Base-by-base conservation (phyloP, 345 rosid species). In the Schrenkiella parvula region DNA sequence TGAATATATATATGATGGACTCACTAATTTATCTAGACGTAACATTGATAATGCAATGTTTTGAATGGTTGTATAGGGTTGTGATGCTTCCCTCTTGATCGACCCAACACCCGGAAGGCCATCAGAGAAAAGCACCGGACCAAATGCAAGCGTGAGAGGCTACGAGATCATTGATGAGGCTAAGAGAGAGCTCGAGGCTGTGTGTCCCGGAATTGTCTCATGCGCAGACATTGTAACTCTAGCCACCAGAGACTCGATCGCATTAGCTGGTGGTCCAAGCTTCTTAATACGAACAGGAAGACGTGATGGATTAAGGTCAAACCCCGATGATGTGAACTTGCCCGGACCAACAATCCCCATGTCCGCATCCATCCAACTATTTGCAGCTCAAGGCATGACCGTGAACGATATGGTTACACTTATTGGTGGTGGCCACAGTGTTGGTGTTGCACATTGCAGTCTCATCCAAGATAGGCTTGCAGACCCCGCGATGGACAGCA, bases 391-490 rank as follows among this genome's bases (percentile, higher is more conserved):
- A 72, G 87, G 86, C 0, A 66, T 89, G 55, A 78, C 34, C 6
- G 32, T 77, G 13, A 32, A 68, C n/a, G 92, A 89, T 0, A 89
- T 89, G 95, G 87, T 80, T 13, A 79, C 86, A 52, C 96, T 88
- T 7, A 54, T 75, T 25, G 68, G 90, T 38, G 96, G 96, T 34
- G 95, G 82, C 11, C 96, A 92, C 71, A 81, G 93, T 0, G 88
- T 89, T 13, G 96, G 92, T 15, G 72, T 79, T 39, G 80, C 83
- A 0, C 95, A 85, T 31, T 92, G 96, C 56, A 76, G 80, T 61
- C 82, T 86, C 71, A 83, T 92, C 60, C 28, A 29, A 1, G 89
- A 84, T 48, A 76, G 98, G 22, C 76, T 86, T 23, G 37, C 72
- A 0, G 90, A 84, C 64, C 85, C 85, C 0, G 53, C 84, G 0